Base-by-base conservation (phyloP, 306 rosid genomes). In the Rosa chinensis region DNA sequence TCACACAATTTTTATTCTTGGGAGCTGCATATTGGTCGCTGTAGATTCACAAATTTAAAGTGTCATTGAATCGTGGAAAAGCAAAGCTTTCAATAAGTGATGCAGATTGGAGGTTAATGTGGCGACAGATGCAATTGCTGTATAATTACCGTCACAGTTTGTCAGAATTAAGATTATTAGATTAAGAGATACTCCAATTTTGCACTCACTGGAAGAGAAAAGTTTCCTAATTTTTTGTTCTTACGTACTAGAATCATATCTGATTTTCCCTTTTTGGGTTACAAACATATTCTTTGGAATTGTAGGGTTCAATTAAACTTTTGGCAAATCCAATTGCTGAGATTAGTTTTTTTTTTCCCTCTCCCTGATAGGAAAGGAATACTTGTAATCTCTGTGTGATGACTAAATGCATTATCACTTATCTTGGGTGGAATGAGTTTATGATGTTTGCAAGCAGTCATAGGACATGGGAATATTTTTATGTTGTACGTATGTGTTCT, bases 1-100 rank as follows among this genome's bases (percentile, higher is more conserved):
- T 78, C 14, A 21, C 56, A 63, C 6, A n/a, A 18, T 63, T 82
- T 69, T 52, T 23, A 32, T 85, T 74, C 28, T 8, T 40, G 69
- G 52, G 68, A 21, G 40, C 17, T 20, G 44, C 70, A 70, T 61
- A 37, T 7, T 14, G 43, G 21, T 70, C 25, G 53, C 61, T 25
- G 39, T 52, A 50, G 47, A 37, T 72, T 72, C 45, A 53, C 32
- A 35, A 0, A 10, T 23, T 61, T 17, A 14, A 0, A 10, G 35
- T 10, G 66, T 62, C 40, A 25, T 12, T 25, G 2, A 62, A 28
- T 28, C 67, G 28, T 62, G 40, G 67, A 62, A 59, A 62, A 62
- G 67, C 67, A 62, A 62, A 62, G 17, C 66, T 23, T 61, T 10
- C 17, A 61, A 25, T 61, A 61, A 23, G 35, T 62, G 40, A 62